These are phyloP conservation scores for Eleusine coracana DNA, from an alignment of 176 grass and related monocot genomes.

Conservation along the genomic window DNA sequence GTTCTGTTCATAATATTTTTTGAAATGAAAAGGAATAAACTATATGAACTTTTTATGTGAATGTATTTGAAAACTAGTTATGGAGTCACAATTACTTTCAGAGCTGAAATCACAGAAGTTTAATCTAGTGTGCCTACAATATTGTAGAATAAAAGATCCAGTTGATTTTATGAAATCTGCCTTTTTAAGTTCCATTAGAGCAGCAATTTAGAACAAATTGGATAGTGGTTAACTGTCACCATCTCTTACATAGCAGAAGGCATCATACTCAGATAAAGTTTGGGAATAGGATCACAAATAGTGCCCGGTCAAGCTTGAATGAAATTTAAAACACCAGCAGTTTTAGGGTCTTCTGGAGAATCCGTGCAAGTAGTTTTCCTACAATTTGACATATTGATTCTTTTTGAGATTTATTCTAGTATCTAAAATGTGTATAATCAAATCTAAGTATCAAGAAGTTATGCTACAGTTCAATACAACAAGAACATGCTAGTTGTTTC, in stretches of 20 bases:
- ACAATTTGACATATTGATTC: background rate
- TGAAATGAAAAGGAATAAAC: no score
- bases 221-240: background rate
- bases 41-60: background rate
- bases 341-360: background rate
- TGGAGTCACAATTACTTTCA: background rate
- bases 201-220: conserved; percentile 13
- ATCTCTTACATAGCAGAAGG: background rate
- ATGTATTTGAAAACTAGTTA: conserved; percentile 1
- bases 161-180: background rate
- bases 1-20: conserved; percentile 7
- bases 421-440: conserved; percentile 6
- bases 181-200: background rate
- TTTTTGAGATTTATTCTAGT: background rate
- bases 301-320: conserved; percentile 8
- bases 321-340: background rate
- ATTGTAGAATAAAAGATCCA: conserved; percentile 23
- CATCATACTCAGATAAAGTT: background rate
- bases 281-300: background rate
- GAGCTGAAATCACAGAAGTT: conserved; percentile 4
- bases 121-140: background rate
- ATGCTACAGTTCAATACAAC: conserved; percentile 14
- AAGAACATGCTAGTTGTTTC: background rate
- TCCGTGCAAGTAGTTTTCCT: background rate
- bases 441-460: background rate